A percentile compares a stretch with the other conserved stretches of the same genome.
phyloP scores from a whole-genome alignment of 345 rosid genomes.

The Psidium friedrichsthalianum region DNA sequence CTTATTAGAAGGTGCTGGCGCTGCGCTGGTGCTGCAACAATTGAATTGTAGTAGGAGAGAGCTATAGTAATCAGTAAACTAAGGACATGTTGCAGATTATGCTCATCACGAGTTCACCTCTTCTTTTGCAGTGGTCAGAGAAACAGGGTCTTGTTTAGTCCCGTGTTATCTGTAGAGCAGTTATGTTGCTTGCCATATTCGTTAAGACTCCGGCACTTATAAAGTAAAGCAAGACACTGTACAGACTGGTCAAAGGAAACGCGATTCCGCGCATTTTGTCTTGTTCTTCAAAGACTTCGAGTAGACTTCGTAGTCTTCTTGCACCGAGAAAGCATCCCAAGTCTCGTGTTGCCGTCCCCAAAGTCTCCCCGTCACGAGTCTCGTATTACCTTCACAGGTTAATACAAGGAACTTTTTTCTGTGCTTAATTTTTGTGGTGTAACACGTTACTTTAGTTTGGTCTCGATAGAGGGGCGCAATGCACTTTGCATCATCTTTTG shows the following conservation, averaged over 20 bases:
- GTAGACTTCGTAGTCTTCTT: background rate
- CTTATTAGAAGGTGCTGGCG: too few relatives aligned
- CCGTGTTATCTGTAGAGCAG: too few relatives aligned
- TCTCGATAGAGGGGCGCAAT: background rate
- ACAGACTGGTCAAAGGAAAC: too few relatives aligned
- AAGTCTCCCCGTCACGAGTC: background rate
- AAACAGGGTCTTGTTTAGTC: background rate
- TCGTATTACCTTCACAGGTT: background rate
- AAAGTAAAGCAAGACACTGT: background rate
- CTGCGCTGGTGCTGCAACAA: too few relatives aligned
- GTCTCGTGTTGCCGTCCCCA: background rate
- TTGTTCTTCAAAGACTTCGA: background rate
- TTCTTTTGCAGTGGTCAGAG: background rate
- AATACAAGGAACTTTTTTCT: background rate
- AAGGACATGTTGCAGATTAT: background rate
- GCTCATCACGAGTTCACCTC: background rate
- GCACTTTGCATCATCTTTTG: too few relatives aligned
- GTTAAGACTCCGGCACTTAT: background rate
- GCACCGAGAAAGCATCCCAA: background rate
- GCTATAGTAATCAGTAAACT: too few relatives aligned
- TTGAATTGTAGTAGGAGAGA: too few relatives aligned
- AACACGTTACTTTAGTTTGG: background rate
- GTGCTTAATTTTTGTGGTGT: background rate
- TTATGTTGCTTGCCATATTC: background rate
- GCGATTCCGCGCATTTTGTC: background rate